Conservation (phyloP, 1,284 basidiomycete species). For the Takashimella koratensis region DNA sequence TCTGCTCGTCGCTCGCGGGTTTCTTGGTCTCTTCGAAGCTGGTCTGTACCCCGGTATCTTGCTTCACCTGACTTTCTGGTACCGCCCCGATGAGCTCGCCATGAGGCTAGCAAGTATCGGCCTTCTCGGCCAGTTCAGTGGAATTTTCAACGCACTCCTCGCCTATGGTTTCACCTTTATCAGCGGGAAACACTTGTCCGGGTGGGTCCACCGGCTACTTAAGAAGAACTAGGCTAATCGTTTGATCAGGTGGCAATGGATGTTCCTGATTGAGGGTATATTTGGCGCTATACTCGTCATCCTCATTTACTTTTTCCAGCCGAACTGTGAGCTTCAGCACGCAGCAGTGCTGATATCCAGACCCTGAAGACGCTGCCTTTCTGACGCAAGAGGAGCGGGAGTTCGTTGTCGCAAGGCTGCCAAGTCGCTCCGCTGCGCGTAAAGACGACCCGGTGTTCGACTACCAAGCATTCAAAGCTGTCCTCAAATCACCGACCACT, state of each 20-base stretch:
- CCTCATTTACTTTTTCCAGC: too few relatives aligned
- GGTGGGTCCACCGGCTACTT: too few relatives aligned
- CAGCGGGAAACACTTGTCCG: neutral
- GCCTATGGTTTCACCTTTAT: slow-evolving; percentile 1
- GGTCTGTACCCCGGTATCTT: slow-evolving; percentile 6
- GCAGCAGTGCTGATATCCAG: too few relatives aligned
- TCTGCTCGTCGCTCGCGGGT: slow-evolving; percentile 1
- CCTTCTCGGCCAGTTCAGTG: slow-evolving; percentile 14
- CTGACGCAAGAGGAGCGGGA: slow-evolving; percentile 1
- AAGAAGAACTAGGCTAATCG: too few relatives aligned
- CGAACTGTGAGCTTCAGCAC: too few relatives aligned
- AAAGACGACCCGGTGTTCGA: too few relatives aligned
- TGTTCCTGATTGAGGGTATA: neutral
- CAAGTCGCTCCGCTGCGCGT: too few relatives aligned
- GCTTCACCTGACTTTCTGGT: neutral
- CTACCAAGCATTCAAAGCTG: too few relatives aligned
- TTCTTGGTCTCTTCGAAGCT: slow-evolving; percentile 1
- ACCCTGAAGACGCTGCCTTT: too few relatives aligned
- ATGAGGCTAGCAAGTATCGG: slow-evolving; percentile 5
- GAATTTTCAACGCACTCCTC: slow-evolving; percentile 14
- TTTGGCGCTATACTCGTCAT: too few relatives aligned
- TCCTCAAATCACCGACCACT: too few relatives aligned
- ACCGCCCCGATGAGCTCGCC: slow-evolving; percentile 9
- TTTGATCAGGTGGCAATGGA: neutral
- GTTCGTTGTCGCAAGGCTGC: neutral